Conservation (phyloP, 495 filamentous ascomycete genomes). For the Talaromyces proteolyticus region DNA sequence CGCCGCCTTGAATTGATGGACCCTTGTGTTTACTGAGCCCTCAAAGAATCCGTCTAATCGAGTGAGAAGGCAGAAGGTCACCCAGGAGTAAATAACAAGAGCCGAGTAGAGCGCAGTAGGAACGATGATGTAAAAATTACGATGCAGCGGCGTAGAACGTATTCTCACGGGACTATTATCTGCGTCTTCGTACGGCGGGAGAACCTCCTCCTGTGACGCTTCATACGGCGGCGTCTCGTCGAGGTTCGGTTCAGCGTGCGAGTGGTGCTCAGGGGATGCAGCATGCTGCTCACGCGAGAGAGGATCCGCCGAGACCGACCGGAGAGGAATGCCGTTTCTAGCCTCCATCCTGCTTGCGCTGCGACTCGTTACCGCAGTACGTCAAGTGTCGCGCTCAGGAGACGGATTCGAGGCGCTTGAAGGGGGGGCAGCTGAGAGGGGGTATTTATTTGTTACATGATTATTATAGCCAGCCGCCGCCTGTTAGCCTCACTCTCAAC, state of each 20-base stretch:
- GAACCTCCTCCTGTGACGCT: not conserved
- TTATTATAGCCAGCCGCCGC: not conserved
- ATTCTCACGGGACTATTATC: not conserved
- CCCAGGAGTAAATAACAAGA: conserved; percentile 4
- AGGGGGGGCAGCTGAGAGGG: not conserved
- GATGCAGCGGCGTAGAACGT: conserved; percentile 1
- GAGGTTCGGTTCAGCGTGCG: not conserved
- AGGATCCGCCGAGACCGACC: not conserved
- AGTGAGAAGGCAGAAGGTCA: conserved; percentile 3
- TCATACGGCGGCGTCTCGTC: conserved; percentile 1
- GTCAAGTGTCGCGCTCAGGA: too few relatives aligned
- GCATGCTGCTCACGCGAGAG: not conserved
- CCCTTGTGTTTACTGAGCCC: not conserved
- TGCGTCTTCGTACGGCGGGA: conserved; percentile 1
- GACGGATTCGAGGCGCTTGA: not conserved
- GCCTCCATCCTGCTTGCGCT: not conserved
- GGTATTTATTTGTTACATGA: not conserved
- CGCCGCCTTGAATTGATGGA: not conserved
- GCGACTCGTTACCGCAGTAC: not conserved
- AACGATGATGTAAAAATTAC: conserved; percentile 1
- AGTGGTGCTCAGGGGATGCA: not conserved
- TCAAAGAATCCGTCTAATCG: not conserved
- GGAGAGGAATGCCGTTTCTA: not conserved
- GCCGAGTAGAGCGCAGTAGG: conserved; percentile 3
- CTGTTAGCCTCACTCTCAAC: not conserved